Percentiles rank a stretch among this genome's conserved stretches.
These are phyloP conservation scores for Neurospora pannonica DNA, from an alignment of 495 filamentous ascomycete species.

Conservation along the genomic window DNA sequence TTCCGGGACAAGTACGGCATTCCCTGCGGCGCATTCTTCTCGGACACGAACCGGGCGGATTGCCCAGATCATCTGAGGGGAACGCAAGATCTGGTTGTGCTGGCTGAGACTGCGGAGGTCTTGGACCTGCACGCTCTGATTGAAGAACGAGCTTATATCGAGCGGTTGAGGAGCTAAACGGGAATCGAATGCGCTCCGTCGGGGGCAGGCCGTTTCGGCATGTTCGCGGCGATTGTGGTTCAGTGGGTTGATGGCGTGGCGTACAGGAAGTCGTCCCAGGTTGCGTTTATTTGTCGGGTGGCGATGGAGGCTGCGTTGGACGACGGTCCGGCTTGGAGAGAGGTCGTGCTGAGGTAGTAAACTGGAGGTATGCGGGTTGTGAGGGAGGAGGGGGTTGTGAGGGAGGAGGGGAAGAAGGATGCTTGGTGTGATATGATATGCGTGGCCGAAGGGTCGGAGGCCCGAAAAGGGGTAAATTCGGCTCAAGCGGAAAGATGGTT, in stretches of 20 bases:
- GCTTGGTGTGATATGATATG: neutral
- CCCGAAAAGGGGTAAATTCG: neutral
- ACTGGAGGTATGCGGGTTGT: neutral
- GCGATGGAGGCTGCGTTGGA: neutral
- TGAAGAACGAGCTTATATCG: neutral
- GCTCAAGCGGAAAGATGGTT: neutral
- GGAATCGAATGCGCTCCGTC: neutral
- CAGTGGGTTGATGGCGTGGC: neutral
- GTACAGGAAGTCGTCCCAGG: neutral
- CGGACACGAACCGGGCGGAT: neutral
- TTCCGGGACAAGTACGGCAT: neutral
- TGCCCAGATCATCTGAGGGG: neutral
- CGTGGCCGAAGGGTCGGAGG: neutral
- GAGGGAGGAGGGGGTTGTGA: neutral
- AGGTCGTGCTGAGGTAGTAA: neutral
- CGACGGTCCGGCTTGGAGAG: neutral
- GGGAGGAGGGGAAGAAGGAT: neutral
- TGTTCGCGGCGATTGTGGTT: neutral
- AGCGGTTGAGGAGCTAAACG: neutral
- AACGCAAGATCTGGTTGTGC: neutral
- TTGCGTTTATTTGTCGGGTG: neutral
- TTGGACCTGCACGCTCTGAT: neutral
- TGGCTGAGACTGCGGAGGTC: neutral
- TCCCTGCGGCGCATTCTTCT: neutral
- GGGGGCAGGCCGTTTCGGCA: neutral